Evolutionary conservation across 106 monocot genomes (phyloP), one percentile per base, ranked within the genome.

Genomic region (Dendrobium huoshanense): DNA sequence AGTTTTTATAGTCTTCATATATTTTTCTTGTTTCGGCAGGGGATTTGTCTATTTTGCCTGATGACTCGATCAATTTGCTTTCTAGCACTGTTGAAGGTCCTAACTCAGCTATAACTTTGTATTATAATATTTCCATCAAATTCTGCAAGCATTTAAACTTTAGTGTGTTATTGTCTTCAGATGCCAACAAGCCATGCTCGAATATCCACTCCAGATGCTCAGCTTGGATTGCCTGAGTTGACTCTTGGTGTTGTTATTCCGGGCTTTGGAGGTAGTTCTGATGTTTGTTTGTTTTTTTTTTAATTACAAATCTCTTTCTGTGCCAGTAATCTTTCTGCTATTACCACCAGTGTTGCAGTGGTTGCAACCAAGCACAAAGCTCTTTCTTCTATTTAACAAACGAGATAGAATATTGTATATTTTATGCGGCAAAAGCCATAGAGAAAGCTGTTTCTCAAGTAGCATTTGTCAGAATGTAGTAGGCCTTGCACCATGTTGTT

Each of bases 191-290:
- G 83, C 95, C 95, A 92, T 88, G 95, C 92, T 75, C 88, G 95
- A 44, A 87, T 95, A 73, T 89, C 91, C 65, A 92, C 95, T 24
- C 86, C 91, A 59, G 89, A 92, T 68, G 87, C 92, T 77, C 90
- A 88, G 67, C 87, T 95, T 89, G 92, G 91, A 41, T 81, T 92
- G 79, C 95, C 95, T 85, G 95, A 95, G 74, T 84, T 95, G 82
- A 89, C 91, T 78, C 91, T 95, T 80, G 95, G 95, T 44, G 83
- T 95, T 44, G 83, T 95, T 59, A 91, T 95, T 91, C 95, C 95
- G 86, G 95, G 95, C 68, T 89, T 89, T 80, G 95, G 95, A 88
- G 95, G 95, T 95, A 79, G 9, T 83, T 2, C 7, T 77, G 54
- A 18, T 65, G 77, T 78, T 45, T 61, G 22, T 27, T 77, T 31